phyloP scores from a whole-genome alignment of 768 basidiomycete genomes.

The Auriscalpium orientale region DNA sequence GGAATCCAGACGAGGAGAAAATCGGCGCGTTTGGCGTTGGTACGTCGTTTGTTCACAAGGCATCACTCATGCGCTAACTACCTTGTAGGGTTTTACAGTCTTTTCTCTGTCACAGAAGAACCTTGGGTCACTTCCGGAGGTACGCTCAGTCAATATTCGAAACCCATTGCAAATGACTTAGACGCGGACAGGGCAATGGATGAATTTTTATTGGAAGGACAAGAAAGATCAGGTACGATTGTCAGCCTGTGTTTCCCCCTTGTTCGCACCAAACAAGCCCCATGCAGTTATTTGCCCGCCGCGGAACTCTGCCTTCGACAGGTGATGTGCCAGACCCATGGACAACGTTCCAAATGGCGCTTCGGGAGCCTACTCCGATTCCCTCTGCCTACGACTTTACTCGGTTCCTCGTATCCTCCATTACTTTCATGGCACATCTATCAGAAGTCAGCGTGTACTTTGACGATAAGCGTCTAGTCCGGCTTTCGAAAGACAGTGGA shows the following conservation, averaged over 20 bases:
- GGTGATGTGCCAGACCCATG: slow-evolving; percentile 38
- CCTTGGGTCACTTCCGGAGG: slow-evolving; percentile 79
- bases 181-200: slow-evolving; percentile 60
- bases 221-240: slow-evolving; percentile 71
- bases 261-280: not conserved
- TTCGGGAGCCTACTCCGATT: slow-evolving; percentile 74
- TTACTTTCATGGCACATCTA: slow-evolving; percentile 88
- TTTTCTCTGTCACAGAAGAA: slow-evolving; percentile 79
- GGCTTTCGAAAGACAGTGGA: slow-evolving; percentile 56
- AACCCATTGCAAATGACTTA: no score
- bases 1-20: slow-evolving; percentile 91
- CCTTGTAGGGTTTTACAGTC: slow-evolving; percentile 58
- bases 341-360: slow-evolving; percentile 86
- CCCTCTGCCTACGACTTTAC: slow-evolving; percentile 82
- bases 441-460: slow-evolving; percentile 73
- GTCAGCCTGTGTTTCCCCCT: not conserved
- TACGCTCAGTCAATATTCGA: slow-evolving; percentile 18
- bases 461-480: slow-evolving; percentile 66
- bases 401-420: slow-evolving; percentile 81
- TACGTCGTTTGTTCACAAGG: slow-evolving; percentile 19
- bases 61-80: not conserved
- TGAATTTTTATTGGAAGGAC: slow-evolving; percentile 96
- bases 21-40: slow-evolving; percentile 95
- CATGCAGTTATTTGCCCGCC: slow-evolving; percentile 68
- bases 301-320: slow-evolving; percentile 51